Conservation (phyloP, 192 early-diverging fungal species). For the Endogone sp. region DNA sequence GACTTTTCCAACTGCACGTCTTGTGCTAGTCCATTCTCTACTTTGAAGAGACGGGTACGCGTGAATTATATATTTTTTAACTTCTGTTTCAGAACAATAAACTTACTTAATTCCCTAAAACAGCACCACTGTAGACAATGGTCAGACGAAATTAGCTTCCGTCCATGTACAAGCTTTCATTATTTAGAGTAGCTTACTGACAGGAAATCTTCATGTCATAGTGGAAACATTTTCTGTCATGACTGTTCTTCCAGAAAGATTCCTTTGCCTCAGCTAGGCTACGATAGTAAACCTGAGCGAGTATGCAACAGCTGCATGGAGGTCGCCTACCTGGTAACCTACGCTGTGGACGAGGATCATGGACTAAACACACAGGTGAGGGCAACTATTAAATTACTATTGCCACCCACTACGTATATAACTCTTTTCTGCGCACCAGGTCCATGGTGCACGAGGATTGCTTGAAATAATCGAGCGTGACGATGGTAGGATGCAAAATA, state of each 20-base stretch:
- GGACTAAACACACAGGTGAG: constrained; percentile 48
- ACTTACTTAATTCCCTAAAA: constrained; percentile 1
- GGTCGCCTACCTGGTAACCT: constrained; percentile 52
- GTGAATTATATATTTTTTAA: neutral
- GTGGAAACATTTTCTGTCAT: constrained; percentile 55
- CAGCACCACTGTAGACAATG: constrained; percentile 62
- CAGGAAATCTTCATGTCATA: constrained; percentile 14
- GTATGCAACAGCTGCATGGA: constrained; percentile 54
- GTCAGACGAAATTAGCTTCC: constrained; percentile 19
- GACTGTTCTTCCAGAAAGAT: constrained; percentile 47
- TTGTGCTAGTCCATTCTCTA: constrained; percentile 37
- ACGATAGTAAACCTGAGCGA: constrained; percentile 42
- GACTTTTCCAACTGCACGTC: constrained; percentile 38
- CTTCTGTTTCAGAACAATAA: neutral
- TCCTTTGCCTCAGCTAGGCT: constrained; percentile 50
- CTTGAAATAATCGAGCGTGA: constrained; percentile 46
- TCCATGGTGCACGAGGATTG: constrained; percentile 46
- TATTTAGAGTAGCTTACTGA: neutral
- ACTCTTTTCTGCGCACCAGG: constrained; percentile 18
- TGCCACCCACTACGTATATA: constrained; percentile 21
- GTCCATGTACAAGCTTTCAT: too few species aligned
- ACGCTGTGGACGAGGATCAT: constrained; percentile 49
- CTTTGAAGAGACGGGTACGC: constrained; percentile 43
- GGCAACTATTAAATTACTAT: neutral
- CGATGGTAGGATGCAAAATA: constrained; percentile 31